A percentile compares a stretch with the other conserved stretches of the same genome.
Conservation (phyloP, 164 flowering plant species). For the Magnolia changhungtana region DNA sequence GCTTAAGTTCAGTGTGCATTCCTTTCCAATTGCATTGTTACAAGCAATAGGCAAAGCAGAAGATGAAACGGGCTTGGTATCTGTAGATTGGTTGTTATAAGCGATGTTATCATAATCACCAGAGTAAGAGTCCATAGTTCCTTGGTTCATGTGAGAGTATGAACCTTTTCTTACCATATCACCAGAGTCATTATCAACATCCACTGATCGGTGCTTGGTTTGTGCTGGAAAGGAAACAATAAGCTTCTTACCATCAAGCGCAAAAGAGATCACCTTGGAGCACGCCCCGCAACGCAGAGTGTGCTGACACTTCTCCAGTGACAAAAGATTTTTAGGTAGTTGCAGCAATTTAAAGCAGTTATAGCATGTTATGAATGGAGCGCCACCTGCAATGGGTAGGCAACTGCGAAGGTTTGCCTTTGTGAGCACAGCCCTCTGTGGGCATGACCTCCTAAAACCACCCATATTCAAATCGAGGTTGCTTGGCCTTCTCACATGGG, state of each 20-base stretch:
- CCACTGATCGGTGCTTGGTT: conserved; percentile 6
- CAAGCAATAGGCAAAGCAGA: not conserved
- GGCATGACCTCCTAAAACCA: conserved; percentile 30
- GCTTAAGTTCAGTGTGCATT: conserved; percentile 16
- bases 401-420: conserved; percentile 27
- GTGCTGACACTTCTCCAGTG: conserved; percentile 25
- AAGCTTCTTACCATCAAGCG: conserved; percentile 39
- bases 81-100: conserved; percentile 31
- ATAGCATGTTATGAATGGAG: conserved; percentile 70
- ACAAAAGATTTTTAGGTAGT: conserved; percentile 43
- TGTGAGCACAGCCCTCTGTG: conserved; percentile 29
- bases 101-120: conserved; percentile 31
- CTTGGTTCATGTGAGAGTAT: conserved; percentile 13
- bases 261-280: conserved; percentile 41
- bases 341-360: conserved; percentile 70
- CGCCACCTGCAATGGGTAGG: conserved; percentile 65
- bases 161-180: conserved; percentile 20
- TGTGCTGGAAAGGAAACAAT: conserved; percentile 27
- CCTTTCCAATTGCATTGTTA: conserved; percentile 3
- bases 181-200: conserved; percentile 17
- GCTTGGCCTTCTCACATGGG: conserved; percentile 42
- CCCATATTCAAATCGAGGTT: conserved; percentile 37
- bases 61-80: conserved; percentile 13
- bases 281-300: conserved; percentile 74
- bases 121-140: conserved; percentile 24